Evolutionary conservation across 352 stramenopile species (phyloP), one percentile per base, ranked within the genome.

Genomic region (Peronospora destructor): DNA sequence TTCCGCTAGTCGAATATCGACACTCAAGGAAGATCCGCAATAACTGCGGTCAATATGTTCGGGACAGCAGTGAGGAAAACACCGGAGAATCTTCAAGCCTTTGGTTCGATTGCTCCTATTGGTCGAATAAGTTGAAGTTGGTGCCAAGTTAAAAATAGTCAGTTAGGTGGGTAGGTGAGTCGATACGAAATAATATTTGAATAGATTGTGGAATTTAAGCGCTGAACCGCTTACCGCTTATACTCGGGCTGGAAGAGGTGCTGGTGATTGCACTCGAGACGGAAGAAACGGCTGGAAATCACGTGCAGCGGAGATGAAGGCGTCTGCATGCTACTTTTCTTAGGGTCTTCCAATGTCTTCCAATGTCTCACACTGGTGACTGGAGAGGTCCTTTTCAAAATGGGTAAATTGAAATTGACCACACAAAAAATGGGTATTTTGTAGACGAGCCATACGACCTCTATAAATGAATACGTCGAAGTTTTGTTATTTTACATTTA

Each of bases 1-100:
- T 34, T 53, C 38, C 16, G 33, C 54, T 17, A 71, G 40, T 42
- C 45, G 48, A 26, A 87, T 63, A 14, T 54, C 53, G 12, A 85
- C 59, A 26, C 78, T 73, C 17, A 88, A 45, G 9, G 73, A 75
- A 6, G 77, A 59, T 26, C 77, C 77, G 42, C 77, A 86, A 43
- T 88, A 88, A 56, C 77, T 88, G 32, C 77, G 66, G 38, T 84
- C 66, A 25, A 88, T 77, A 46, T 89, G 77, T 33, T 77, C 59
- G 0, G 75, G 75, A 37, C 77, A 89, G 53, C 75, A 89, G 59
- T 89, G 77, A 19, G 75, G 75, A 44, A 89, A 89, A 55, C 64
- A 73, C 13, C 74, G 14, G 12, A 85, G 60, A 44, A 87, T 85
- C 54, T 87, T 85, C 33, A 85, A 61, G 0, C 76, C 74, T 34